Percentiles rank a stretch among this genome's conserved stretches.
These are phyloP conservation scores for Ulmus americana DNA, from an alignment of 331 rosid species.

Conservation along the genomic window DNA sequence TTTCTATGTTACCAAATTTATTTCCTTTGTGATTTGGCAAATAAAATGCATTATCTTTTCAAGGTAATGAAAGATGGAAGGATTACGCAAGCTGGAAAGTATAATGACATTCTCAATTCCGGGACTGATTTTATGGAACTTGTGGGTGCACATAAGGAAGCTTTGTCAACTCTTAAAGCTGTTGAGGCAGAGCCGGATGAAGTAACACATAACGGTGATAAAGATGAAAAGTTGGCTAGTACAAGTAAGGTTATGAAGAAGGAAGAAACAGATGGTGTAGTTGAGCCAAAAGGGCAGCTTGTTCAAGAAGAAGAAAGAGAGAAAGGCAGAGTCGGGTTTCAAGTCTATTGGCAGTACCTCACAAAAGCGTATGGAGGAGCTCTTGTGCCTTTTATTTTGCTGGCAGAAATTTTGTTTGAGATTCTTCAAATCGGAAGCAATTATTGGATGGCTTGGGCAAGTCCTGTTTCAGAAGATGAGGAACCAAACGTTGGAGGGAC, in stretches of 20 bases:
- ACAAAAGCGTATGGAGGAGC: conserved; percentile 72
- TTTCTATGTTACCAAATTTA: background rate
- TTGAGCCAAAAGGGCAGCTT: conserved; percentile 51
- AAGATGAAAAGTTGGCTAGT: conserved; percentile 22
- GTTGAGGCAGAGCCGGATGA: conserved; percentile 23
- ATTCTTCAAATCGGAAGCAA: conserved; percentile 74
- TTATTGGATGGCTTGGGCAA: conserved; percentile 93
- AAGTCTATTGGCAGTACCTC: conserved; percentile 66
- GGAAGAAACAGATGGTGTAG: conserved; percentile 28
- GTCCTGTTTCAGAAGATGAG: conserved; percentile 52
- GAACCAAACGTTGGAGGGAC: conserved; percentile 41
- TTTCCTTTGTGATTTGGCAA: conserved; percentile 7
- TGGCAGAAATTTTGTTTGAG: conserved; percentile 60
- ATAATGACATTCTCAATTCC: conserved; percentile 46
- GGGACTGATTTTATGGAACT: conserved; percentile 79
- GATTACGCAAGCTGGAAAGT: conserved; percentile 77
- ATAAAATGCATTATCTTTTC: background rate
- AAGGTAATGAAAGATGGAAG: conserved; percentile 91
- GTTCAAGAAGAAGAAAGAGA: conserved; percentile 91
- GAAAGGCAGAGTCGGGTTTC: conserved; percentile 66
- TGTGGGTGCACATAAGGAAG: conserved; percentile 72
- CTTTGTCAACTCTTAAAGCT: conserved; percentile 52
- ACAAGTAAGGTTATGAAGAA: conserved; percentile 23
- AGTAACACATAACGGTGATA: conserved; percentile 19
- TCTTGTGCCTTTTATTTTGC: conserved; percentile 64